phyloP scores from a whole-genome alignment of 169 alveolate genomes.

The Perkinsus chesapeaki region DNA sequence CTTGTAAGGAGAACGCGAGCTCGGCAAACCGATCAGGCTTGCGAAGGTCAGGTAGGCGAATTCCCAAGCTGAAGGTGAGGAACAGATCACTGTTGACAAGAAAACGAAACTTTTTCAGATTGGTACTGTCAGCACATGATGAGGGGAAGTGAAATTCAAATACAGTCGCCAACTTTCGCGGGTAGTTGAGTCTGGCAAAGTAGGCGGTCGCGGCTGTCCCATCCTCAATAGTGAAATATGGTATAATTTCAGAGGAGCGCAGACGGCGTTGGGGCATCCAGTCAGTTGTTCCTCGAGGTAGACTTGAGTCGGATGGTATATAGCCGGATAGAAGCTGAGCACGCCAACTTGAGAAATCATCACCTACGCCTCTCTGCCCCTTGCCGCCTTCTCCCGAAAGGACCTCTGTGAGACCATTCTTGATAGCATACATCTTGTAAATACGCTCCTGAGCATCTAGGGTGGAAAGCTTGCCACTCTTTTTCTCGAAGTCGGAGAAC shows the following conservation, averaged over 20 bases:
- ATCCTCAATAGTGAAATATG: background rate
- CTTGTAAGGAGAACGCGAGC: background rate
- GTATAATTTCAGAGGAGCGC: background rate
- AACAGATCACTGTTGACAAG: background rate
- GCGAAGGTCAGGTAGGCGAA: background rate
- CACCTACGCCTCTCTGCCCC: background rate
- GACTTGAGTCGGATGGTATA: background rate
- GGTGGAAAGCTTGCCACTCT: background rate
- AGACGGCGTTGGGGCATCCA: background rate
- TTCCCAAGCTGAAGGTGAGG: background rate
- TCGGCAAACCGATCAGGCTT: background rate
- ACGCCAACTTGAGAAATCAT: background rate
- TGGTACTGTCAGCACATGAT: background rate
- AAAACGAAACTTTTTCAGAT: background rate
- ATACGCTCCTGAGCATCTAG: background rate
- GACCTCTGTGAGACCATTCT: background rate
- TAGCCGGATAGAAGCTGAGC: background rate
- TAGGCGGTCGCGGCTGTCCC: background rate
- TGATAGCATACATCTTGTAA: background rate
- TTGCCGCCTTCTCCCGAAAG: background rate
- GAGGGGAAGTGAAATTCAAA: background rate
- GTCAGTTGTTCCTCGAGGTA: background rate
- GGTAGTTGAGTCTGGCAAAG: background rate
- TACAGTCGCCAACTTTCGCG: background rate
- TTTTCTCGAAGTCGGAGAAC: background rate